Evolutionary conservation across 2,329 filamentous ascomycete species (phyloP).

Genomic region (Beauveria bassiana): DNA sequence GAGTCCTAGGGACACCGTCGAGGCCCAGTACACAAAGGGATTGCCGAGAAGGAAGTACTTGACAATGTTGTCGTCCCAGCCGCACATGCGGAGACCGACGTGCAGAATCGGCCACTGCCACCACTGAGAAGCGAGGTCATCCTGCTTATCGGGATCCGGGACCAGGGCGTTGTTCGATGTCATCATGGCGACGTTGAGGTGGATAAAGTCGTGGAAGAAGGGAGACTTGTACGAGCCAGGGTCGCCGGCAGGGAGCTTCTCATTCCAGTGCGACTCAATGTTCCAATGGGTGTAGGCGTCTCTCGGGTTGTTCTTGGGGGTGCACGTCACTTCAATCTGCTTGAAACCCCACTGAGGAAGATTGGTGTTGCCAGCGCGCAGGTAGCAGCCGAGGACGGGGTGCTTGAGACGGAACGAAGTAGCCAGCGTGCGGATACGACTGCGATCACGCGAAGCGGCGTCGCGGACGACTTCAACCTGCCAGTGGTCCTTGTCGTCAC

Average conservation of each 20-base stretch:
- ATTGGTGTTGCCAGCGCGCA: slow-evolving; percentile 91
- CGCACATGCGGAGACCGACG: slow-evolving; percentile 95
- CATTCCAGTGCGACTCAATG: slow-evolving; percentile 89
- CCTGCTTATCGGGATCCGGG: slow-evolving; percentile 96
- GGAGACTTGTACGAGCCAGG: slow-evolving; percentile 92
- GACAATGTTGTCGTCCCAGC: slow-evolving; percentile 90
- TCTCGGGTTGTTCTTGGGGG: slow-evolving; percentile 83
- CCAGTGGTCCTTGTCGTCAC: slow-evolving; percentile 98
- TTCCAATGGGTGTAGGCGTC: slow-evolving; percentile 99
- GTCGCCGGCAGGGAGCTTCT: slow-evolving; percentile 81
- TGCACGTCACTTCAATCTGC: slow-evolving; percentile 95
- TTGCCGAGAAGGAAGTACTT: slow-evolving; percentile 99
- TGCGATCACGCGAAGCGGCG: slow-evolving; percentile 77
- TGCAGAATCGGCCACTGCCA: slow-evolving; percentile 98
- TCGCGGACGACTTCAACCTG: slow-evolving; percentile 85
- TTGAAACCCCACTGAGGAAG: slow-evolving; percentile 99
- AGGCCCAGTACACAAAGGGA: slow-evolving; percentile 92
- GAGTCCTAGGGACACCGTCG: slow-evolving; percentile 67
- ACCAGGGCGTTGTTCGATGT: slow-evolving; percentile 98
- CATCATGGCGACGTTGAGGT: slow-evolving; percentile 99
- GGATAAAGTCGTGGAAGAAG: slow-evolving; percentile 95
- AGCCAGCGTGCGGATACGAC: slow-evolving; percentile 81
- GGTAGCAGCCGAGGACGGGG: slow-evolving; percentile 76
- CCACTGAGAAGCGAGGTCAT: slow-evolving; percentile 90
- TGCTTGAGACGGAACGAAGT: slow-evolving; percentile 88